Base-by-base conservation (phyloP, 2,329 filamentous ascomycete genomes). In the Trematosphaeria pertusa region DNA sequence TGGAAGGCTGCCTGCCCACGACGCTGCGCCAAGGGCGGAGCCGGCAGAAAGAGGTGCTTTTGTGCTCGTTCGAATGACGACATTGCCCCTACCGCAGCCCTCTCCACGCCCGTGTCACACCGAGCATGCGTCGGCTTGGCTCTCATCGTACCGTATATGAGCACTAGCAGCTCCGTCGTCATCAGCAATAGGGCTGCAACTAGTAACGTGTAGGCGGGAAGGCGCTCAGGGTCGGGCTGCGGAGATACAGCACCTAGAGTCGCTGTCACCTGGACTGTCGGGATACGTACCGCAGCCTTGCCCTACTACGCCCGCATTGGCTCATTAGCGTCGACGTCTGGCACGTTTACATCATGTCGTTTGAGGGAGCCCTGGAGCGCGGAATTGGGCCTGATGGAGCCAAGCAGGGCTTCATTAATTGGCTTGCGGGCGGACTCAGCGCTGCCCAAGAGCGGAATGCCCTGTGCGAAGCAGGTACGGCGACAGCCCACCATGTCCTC, bases 51-150 rank as follows among this genome's bases (percentile, higher is more conserved):
- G 26, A 32, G 26, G 35, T 35, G 12, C 34, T 14, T 21, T 18
- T 32, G 32, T 32, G 42, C 37, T 33, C 19, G 19, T 28, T 7
- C 31, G 14, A 33, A 28, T 34, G 39, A 55, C 55, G 49, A 49
- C 50, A 44, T 49, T 32, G 34, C 42, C 4, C 40, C 34, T 35
- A 36, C n/a, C 40, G 40, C 44, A 30, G 31, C 42, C 34, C 52
- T 30, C 32, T 43, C 24, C 43, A 38, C 40, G 14, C 39, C 48
- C 48, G 50, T 57, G 59, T 58, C 47, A 48, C 17, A 44, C 46
- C 37, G 59, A 56, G 40, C 40, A 42, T 28, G 34, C 43, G 36
- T 14, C 26, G 50, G 34, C 64, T 66, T 65, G 63, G 63, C 62
- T 50, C 49, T 57, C 61, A 59, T 63, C 56, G 60, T 59, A 28